These are phyloP conservation scores for Termitomyces sp. DNA, from an alignment of 768 basidiomycete genomes.

Conservation along the genomic window DNA sequence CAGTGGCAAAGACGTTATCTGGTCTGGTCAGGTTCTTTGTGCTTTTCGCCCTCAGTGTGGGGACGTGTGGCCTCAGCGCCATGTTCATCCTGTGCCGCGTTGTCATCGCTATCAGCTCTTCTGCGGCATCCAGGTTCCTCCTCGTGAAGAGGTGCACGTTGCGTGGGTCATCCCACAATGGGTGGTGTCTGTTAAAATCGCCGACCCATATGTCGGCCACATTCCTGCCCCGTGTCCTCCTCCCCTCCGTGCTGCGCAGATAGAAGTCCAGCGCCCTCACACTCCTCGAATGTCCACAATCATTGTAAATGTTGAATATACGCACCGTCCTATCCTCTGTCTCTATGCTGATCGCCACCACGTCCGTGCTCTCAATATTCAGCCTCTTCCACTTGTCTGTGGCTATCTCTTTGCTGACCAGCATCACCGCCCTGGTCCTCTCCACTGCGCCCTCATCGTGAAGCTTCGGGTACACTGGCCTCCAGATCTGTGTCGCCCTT, in stretches of 20 bases:
- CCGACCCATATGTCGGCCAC: constrained; percentile 24
- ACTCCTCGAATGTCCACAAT: constrained; percentile 20
- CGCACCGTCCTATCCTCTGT: constrained; percentile 14
- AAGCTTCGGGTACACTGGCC: constrained; percentile 7
- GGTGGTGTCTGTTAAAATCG: constrained; percentile 41
- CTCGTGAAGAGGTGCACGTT: constrained; percentile 33
- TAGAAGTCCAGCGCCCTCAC: constrained; percentile 10
- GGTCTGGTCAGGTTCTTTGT: constrained; percentile 32
- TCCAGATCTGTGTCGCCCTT: constrained; percentile 8
- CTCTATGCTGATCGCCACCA: constrained; percentile 21
- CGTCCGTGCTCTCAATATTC: constrained; percentile 16
- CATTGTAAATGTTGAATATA: constrained; percentile 38
- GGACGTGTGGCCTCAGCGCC: too few relatives aligned
- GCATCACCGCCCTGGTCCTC: constrained; percentile 13
- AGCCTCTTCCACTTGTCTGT: constrained; percentile 23
- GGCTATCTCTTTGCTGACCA: constrained; percentile 14
- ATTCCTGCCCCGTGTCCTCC: background rate
- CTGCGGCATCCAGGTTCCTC: constrained; percentile 15
- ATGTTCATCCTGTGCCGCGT: too few relatives aligned
- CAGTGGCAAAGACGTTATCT: constrained; percentile 40
- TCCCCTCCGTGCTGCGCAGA: background rate
- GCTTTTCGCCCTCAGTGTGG: constrained; percentile 26
- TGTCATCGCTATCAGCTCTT: constrained; percentile 27
- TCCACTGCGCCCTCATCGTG: background rate
- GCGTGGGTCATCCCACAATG: constrained; percentile 32